Evolutionary conservation across 2,329 filamentous ascomycete genomes (phyloP).

Genomic region (Scedosporium boydii): DNA sequence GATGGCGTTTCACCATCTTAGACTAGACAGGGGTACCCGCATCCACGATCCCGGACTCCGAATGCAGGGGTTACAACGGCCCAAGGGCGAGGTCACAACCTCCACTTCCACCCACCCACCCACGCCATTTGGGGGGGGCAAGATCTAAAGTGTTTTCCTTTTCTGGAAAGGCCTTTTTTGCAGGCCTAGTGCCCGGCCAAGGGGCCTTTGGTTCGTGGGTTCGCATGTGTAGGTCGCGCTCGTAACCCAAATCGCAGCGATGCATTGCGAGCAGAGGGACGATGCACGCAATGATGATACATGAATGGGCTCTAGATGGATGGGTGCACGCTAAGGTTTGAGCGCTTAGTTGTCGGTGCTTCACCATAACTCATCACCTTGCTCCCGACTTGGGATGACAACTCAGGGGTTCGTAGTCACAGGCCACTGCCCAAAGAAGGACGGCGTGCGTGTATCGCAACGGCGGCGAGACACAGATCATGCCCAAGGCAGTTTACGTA

Average conservation of each 20-base stretch:
- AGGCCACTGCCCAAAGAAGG: neutral
- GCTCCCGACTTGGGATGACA: neutral
- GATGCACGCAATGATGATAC: neutral
- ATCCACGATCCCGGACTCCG: slow-evolving; percentile 2
- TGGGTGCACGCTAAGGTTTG: neutral
- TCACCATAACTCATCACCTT: neutral
- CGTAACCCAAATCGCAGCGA: neutral
- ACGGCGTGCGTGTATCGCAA: neutral
- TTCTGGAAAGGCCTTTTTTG: neutral
- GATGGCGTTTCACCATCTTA: slow-evolving; percentile 4
- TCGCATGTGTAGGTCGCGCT: neutral
- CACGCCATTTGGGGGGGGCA: too few species aligned
- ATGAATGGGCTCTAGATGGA: neutral
- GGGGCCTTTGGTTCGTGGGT: neutral
- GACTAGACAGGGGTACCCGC: neutral
- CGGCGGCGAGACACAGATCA: neutral
- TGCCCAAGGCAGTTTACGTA: neutral
- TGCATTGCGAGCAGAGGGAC: neutral
- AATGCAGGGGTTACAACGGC: slow-evolving; percentile 4
- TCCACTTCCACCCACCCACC: too few species aligned
- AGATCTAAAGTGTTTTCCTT: neutral
- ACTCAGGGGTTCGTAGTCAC: neutral
- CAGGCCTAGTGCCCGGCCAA: neutral
- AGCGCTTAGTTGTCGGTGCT: neutral
- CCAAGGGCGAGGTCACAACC: neutral